phyloP scores from a whole-genome alignment of 805 yeast genomes.

The Blastobotrys attinorum region DNA sequence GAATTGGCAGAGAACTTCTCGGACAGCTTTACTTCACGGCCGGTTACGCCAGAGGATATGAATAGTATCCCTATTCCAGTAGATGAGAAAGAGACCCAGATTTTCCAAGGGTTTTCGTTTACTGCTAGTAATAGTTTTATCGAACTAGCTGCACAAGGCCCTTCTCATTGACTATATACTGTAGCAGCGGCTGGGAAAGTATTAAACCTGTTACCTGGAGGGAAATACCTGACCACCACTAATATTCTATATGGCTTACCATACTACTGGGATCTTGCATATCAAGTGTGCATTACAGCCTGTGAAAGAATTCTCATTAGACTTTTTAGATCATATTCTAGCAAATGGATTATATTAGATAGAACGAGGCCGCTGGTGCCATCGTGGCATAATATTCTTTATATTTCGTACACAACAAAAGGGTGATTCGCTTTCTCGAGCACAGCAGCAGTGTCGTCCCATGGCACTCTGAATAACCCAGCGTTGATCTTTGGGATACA shows the following conservation, averaged over 20 bases:
- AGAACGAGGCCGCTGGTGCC: too few species aligned
- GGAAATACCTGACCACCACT: too few species aligned
- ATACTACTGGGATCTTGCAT: too few species aligned
- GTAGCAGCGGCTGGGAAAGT: too few species aligned
- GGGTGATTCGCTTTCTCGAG: conserved; percentile 31
- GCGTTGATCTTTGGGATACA: conserved; percentile 75
- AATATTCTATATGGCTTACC: too few species aligned
- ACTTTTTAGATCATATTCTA: neutral
- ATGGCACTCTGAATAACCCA: conserved; percentile 74
- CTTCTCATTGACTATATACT: conserved; percentile 1
- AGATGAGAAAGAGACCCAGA: conserved; percentile 2
- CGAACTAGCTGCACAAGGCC: conserved; percentile 13
- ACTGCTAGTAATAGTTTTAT: conserved; percentile 33
- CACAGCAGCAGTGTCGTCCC: conserved; percentile 57
- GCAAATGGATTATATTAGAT: conserved; percentile 2
- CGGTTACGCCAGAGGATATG: conserved; percentile 25
- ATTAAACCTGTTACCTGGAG: too few species aligned
- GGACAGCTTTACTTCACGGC: conserved; percentile 65
- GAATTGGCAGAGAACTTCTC: conserved; percentile 80
- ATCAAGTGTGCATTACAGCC: too few species aligned
- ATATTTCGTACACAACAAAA: conserved; percentile 43
- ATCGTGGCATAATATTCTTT: too few species aligned
- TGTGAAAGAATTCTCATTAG: too few species aligned
- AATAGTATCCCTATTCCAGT: conserved; percentile 11
- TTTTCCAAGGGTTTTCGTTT: conserved; percentile 30